Evolutionary conservation across 768 basidiomycete genomes (phyloP), one percentile per base, ranked within the genome.

Genomic region (Panaeolus cyanescens): DNA sequence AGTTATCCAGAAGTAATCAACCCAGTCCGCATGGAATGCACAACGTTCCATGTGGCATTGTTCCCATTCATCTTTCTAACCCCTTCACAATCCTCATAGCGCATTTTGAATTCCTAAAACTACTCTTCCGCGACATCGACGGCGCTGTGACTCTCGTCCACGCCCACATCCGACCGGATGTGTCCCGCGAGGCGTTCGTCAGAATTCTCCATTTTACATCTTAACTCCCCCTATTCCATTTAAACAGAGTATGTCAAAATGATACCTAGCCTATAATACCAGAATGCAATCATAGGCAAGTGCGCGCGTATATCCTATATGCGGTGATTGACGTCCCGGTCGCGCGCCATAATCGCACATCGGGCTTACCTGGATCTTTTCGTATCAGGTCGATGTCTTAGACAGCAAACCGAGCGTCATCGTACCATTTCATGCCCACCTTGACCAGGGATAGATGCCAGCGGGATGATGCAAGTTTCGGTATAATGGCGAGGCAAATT

Each of bases 321-420:
- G 15, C 45, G 1, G 25, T 1, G 15, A 25, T 13, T 50, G 25
- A 50, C 45, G 25, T 50, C 45, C 25, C 1, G 45, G 45, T 50
- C 45, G 45, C 45, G 25, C 45, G 45, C 45, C 45, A 50, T 50
- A 50, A 50, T 50, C 45, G 45, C 45, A 50, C 45, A 50, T 50
- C 25, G 25, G 45, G 25, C 15, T 13, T 13, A 34, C 33, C 7
- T 34, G 6, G 33, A 34, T 7, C 13, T 34, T 34, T 6, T 6
- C 6, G 28, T 42, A 20, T 20, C 3, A 8, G 45, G 25, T 6
- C 25, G 25, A 50, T 50, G 25, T 25, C 25, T 50, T n/a, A n/a
- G n/a, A n/a, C n/a, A n/a, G n/a, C n/a, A n/a, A n/a, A n/a, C n/a
- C n/a, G n/a, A n/a, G n/a, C n/a, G n/a, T n/a, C n/a, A n/a, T n/a